phyloP scores from a whole-genome alignment of 306 rosid genomes.

The Lithocarpus polystachyus region DNA sequence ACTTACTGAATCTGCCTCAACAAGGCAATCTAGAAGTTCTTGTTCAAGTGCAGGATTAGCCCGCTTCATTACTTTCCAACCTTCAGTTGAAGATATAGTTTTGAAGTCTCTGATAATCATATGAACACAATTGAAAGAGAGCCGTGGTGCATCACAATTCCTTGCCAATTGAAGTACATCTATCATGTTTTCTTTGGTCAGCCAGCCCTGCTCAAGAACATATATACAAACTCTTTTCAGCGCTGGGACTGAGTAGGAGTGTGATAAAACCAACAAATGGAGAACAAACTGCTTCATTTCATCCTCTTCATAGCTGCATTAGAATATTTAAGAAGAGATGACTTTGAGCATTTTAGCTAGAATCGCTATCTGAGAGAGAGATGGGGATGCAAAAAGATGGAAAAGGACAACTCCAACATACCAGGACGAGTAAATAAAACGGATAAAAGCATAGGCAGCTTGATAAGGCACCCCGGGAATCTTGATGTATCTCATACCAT shows the following conservation, averaged over 20 bases:
- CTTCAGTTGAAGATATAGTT: slow-evolving; percentile 34
- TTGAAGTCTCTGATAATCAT: slow-evolving; percentile 38
- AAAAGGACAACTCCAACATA: slow-evolving; percentile 13
- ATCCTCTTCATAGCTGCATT: slow-evolving; percentile 41
- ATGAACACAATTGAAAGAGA: slow-evolving; percentile 31
- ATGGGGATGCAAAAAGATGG: background rate
- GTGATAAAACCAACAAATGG: slow-evolving; percentile 42
- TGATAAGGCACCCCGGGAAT: slow-evolving; percentile 40
- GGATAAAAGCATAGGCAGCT: slow-evolving; percentile 32
- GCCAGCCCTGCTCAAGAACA: slow-evolving; percentile 33
- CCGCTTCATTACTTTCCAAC: slow-evolving; percentile 45
- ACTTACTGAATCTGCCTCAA: slow-evolving; percentile 45
- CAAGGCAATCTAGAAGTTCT: slow-evolving; percentile 37
- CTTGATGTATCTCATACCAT: slow-evolving; percentile 28
- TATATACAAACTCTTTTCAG: slow-evolving; percentile 36
- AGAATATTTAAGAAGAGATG: background rate
- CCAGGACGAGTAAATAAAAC: slow-evolving; percentile 47
- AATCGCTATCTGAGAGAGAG: background rate
- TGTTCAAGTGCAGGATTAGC: slow-evolving; percentile 44
- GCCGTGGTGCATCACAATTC: slow-evolving; percentile 37
- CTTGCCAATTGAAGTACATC: slow-evolving; percentile 47
- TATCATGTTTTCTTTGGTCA: slow-evolving; percentile 37
- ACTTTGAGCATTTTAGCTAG: background rate
- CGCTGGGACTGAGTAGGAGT: slow-evolving; percentile 30
- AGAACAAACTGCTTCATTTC: slow-evolving; percentile 36